Base-by-base conservation (phyloP, 164 flowering plant species). In the Tetrastigma voinierianum region DNA sequence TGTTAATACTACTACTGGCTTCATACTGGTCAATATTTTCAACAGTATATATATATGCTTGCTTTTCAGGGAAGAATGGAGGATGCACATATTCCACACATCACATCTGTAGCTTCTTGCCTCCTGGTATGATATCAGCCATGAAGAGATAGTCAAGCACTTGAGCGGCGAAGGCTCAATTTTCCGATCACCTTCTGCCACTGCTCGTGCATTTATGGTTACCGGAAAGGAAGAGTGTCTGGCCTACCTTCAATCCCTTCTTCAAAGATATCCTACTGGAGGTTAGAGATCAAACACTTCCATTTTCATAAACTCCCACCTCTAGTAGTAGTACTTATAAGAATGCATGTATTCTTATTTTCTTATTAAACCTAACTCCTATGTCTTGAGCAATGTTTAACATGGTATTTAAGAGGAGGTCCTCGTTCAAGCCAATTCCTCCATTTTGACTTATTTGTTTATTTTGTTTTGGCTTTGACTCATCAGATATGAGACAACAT, bases 131-230 rank as follows among this genome's bases (percentile, higher is more conserved):
- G 12, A 64, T 2, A 18, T 69, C 48, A 61, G 57, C 51, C 47
- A 52, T 51, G 61, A 71, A 5, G 64, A 48, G 2, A 49, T 78
- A 21, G 53, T 59, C 19, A 45, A 56, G 43, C 58, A 77, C 60
- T 62, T 76, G 58, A 70, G 73, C 23, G 56, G 19, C 16, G 77
- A 78, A 59, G 86, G 86, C 0, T 82, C 83, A 1, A 43, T 83
- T 6, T 78, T 80, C 45, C 81, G 71, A 46, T 83, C 84, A 10
- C 86, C 86, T 2, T 74, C 84, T 1, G 84, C 84, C 17, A 78
- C 84, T 1, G 84, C 82, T 1, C 15, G 19, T 11, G 81, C 80
- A 1, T 78, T 70, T 43, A 80, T 82, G 79, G 65, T 51, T 13
- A 78, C 79, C 1, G 70, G 77, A 57, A 64, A 83, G 21, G 9